A percentile compares a stretch with the other conserved stretches of the same genome.
These are phyloP conservation scores for Bruguiera gymnorhiza DNA, from an alignment of 345 rosid species.

Conservation along the genomic window DNA sequence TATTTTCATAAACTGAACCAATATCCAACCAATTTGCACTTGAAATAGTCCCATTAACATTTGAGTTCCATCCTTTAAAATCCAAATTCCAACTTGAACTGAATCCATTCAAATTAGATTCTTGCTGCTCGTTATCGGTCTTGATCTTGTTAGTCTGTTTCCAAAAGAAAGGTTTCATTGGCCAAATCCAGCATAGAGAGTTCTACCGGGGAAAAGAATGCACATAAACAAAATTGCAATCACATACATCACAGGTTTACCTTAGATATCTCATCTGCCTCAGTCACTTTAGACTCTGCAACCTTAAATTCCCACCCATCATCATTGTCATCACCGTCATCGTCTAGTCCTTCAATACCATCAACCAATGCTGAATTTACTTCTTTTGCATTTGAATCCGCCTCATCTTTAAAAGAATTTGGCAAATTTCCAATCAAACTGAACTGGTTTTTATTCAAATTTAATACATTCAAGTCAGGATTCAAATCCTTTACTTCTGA, in stretches of 20 bases:
- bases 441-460: constrained; percentile 25
- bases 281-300: constrained; percentile 18
- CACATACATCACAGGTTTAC: constrained; percentile 12
- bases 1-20: constrained; percentile 12
- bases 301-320: constrained; percentile 43
- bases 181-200: background rate
- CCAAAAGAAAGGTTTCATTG: constrained; percentile 12
- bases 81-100: constrained; percentile 38
- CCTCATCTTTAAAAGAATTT: constrained; percentile 7
- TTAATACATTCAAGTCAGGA: constrained; percentile 17
- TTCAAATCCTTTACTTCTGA: constrained; percentile 1
- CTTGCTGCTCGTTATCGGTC: constrained; percentile 21
- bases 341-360: background rate
- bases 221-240: background rate
- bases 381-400: constrained; percentile 1
- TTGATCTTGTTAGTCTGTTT: constrained; percentile 24
- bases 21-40: constrained; percentile 21
- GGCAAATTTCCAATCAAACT: constrained; percentile 9
- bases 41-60: constrained; percentile 12
- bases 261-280: constrained; percentile 20
- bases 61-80: constrained; percentile 24
- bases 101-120: constrained; percentile 15
- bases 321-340: constrained; percentile 15
- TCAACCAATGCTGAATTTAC: background rate
- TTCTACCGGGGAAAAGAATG: background rate